Percentiles rank a stretch among this genome's conserved stretches.
phyloP scores from a whole-genome alignment of 1,139 yeast species.

The Geotrichum citri-aurantii region DNA sequence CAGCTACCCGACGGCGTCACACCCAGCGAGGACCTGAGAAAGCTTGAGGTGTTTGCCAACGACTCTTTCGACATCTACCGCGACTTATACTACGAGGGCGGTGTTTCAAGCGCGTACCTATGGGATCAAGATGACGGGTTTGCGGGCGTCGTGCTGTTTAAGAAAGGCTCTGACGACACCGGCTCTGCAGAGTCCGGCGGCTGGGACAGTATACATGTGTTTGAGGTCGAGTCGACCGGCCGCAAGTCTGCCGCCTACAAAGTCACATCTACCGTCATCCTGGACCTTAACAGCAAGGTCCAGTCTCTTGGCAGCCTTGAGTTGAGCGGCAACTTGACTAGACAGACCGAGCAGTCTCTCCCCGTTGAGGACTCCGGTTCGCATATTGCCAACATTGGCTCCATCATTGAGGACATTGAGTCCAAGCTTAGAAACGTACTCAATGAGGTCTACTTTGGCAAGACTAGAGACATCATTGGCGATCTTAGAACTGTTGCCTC shows the following conservation, averaged over 20 bases:
- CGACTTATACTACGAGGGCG: conserved; percentile 92
- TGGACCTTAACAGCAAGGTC: conserved; percentile 49
- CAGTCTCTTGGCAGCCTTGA: conserved; percentile 41
- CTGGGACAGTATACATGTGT: conserved; percentile 93
- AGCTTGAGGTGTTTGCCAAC: conserved; percentile 74
- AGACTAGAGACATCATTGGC: conserved; percentile 76
- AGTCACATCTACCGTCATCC: conserved; percentile 81
- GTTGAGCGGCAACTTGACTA: conserved; percentile 77
- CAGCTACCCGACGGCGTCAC: conserved; percentile 58
- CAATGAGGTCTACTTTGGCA: conserved; percentile 93
- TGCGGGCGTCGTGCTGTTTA: conserved; percentile 87
- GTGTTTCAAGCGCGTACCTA: conserved; percentile 80
- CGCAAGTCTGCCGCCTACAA: conserved; percentile 54
- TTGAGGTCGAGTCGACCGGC: conserved; percentile 59
- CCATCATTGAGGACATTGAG: conserved; percentile 82
- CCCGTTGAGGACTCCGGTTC: conserved; percentile 45
- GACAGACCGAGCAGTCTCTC: conserved; percentile 53
- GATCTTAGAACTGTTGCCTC: conserved; percentile 51
- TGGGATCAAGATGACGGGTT: conserved; percentile 74
- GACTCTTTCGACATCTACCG: conserved; percentile 90
- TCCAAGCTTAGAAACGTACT: conserved; percentile 78
- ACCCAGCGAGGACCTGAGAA: conserved; percentile 63
- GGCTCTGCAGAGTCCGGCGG: conserved; percentile 43
- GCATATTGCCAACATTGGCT: conserved; percentile 82
- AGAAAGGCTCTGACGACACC: conserved; percentile 43